Evolutionary conservation across 768 basidiomycete species (phyloP).

Genomic region (Rhizopogon vinicolor): DNA sequence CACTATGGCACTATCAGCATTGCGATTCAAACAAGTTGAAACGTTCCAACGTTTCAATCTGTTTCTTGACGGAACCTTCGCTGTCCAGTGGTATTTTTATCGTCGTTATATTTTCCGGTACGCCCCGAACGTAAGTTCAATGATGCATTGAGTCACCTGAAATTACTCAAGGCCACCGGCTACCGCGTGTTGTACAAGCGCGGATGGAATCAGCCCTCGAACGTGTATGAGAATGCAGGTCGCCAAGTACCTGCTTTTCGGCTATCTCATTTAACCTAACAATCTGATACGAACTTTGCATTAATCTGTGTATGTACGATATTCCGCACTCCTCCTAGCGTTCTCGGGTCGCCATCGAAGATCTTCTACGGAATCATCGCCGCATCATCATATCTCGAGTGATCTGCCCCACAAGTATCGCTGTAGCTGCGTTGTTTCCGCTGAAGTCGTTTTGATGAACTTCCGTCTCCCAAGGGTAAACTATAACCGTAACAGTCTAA

Average conservation of each 20-base stretch:
- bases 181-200: conserved; percentile 1
- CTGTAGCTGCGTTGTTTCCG: not conserved
- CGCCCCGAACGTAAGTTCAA: conserved; percentile 1
- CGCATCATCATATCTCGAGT: not conserved
- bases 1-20: not conserved
- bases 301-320: not conserved
- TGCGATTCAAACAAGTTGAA: not conserved
- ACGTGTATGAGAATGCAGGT: conserved; percentile 12
- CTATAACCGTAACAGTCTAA: not conserved
- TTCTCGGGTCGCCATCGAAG: not conserved
- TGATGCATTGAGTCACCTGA: not conserved
- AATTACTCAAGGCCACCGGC: not conserved
- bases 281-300: conserved; percentile 8
- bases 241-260: conserved; percentile 8
- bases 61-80: not conserved
- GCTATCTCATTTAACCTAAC: conserved; percentile 1
- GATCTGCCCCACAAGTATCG: not conserved
- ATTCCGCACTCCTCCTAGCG: not conserved
- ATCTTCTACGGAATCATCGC: not conserved
- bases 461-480: not conserved
- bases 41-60: not conserved
- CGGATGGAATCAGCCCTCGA: conserved; percentile 6
- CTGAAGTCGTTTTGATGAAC: not conserved
- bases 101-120: not conserved
- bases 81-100: not conserved